Evolutionary conservation across 169 alveolate species (phyloP).

Genomic region (Plasmodium coatneyi): DNA sequence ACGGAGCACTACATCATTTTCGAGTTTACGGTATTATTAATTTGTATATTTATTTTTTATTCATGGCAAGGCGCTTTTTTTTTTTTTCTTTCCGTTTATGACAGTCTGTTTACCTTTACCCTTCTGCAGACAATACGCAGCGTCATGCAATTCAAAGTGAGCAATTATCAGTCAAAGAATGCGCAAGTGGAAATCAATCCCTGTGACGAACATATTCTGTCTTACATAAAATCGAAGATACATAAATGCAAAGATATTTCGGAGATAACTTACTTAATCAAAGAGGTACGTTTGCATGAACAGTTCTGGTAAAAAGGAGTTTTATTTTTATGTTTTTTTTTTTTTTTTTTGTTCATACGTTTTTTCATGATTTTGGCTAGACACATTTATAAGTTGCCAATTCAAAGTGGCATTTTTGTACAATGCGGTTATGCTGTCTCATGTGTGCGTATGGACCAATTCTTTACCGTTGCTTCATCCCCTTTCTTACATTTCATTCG

Average conservation of each 20-base stretch:
- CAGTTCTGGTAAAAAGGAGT: not conserved
- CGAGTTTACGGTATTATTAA: slow-evolving; percentile 37
- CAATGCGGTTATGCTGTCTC: not conserved
- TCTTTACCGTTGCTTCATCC: not conserved
- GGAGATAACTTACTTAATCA: slow-evolving; percentile 60
- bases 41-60: not conserved
- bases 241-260: slow-evolving; percentile 67
- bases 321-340: not conserved
- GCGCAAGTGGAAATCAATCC: slow-evolving; percentile 62
- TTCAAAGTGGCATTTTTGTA: not conserved
- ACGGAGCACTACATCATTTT: slow-evolving; percentile 41
- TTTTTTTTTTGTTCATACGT: not conserved
- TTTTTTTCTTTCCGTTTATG: not conserved
- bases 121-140: slow-evolving; percentile 44
- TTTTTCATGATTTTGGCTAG: not conserved
- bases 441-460: not conserved
- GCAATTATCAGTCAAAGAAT: slow-evolving; percentile 24
- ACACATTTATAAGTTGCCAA: not conserved
- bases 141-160: slow-evolving; percentile 36
- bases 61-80: not conserved
- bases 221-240: slow-evolving; percentile 60
- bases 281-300: slow-evolving; percentile 41
- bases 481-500: not conserved
- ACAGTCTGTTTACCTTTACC: not conserved
- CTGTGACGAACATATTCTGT: slow-evolving; percentile 40